Conservation (phyloP, 2,329 filamentous ascomycete species). For the Botryotinia globosa region DNA sequence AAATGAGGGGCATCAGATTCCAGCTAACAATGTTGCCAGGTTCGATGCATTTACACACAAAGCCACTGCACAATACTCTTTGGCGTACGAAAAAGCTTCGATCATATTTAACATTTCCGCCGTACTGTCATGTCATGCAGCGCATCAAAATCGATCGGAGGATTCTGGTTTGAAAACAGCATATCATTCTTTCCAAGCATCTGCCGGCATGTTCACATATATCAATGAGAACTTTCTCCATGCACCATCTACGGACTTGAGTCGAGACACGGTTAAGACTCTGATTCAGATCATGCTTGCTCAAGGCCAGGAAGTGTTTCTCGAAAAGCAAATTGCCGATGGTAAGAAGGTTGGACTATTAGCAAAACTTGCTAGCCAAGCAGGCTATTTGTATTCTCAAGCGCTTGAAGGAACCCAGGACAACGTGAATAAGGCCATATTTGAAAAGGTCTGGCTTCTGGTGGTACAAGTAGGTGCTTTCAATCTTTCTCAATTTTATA, state of each 20-base stretch:
- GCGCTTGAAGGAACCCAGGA: conserved; percentile 88
- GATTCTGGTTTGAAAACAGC: conserved; percentile 92
- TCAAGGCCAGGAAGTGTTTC: conserved; percentile 93
- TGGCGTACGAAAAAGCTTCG: conserved; percentile 97
- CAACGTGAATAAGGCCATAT: conserved; percentile 84
- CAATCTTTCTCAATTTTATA: background rate
- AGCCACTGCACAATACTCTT: conserved; percentile 90
- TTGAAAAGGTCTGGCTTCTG: conserved; percentile 89
- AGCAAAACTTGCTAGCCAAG: conserved; percentile 90
- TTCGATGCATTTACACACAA: conserved; percentile 99
- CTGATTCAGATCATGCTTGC: conserved; percentile 90
- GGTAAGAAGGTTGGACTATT: conserved; percentile 89
- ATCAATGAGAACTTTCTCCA: conserved; percentile 99
- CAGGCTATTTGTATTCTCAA: conserved; percentile 82
- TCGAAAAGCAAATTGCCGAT: conserved; percentile 93
- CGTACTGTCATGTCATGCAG: conserved; percentile 92
- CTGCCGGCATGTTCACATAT: conserved; percentile 99
- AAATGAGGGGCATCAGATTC: background rate
- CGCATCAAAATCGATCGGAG: conserved; percentile 86
- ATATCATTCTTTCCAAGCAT: conserved; percentile 97
- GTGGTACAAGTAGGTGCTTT: conserved; percentile 65
- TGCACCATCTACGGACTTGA: conserved; percentile 92
- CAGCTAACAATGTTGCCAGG: conserved; percentile 50
- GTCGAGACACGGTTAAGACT: conserved; percentile 91
- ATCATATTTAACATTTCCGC: conserved; percentile 99